phyloP scores from a whole-genome alignment of 768 basidiomycete genomes.

The Sutorius australiensis region DNA sequence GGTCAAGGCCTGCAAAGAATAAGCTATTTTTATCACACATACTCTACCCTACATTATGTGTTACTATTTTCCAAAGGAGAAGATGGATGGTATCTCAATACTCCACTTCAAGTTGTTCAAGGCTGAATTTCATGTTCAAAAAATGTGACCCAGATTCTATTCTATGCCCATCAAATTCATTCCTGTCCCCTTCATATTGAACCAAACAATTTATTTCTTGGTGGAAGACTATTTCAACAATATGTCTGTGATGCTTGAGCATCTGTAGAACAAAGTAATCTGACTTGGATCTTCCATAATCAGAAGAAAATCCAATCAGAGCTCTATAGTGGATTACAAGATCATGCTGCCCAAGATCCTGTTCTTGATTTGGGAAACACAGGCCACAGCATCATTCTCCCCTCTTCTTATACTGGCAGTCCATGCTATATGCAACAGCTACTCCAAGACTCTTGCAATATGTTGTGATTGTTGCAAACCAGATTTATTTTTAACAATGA shows the following conservation, averaged over 20 bases:
- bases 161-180: constrained; percentile 35
- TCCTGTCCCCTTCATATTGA: not conserved
- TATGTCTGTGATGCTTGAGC: constrained; percentile 47
- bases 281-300: constrained; percentile 33
- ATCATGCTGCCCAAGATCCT: constrained; percentile 20
- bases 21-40: constrained; percentile 34
- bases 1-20: constrained; percentile 30
- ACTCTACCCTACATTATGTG: constrained; percentile 40
- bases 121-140: too few species aligned
- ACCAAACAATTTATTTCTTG: constrained; percentile 30
- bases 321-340: constrained; percentile 33
- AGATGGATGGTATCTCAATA: constrained; percentile 34
- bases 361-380: too few species aligned
- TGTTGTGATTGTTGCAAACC: too few species aligned
- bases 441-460: constrained; percentile 47
- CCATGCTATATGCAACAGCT: constrained; percentile 40
- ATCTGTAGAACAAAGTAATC: constrained; percentile 35
- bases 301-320: constrained; percentile 34
- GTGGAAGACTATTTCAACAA: constrained; percentile 41
- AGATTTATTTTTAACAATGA: too few species aligned
- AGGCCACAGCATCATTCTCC: too few species aligned
- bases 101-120: not conserved
- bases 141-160: constrained; percentile 29
- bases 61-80: constrained; percentile 41
- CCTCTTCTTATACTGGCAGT: constrained; percentile 40